These are phyloP conservation scores for Phenoliferia sp. DNA, from an alignment of 1,284 basidiomycete genomes.

Conservation along the genomic window DNA sequence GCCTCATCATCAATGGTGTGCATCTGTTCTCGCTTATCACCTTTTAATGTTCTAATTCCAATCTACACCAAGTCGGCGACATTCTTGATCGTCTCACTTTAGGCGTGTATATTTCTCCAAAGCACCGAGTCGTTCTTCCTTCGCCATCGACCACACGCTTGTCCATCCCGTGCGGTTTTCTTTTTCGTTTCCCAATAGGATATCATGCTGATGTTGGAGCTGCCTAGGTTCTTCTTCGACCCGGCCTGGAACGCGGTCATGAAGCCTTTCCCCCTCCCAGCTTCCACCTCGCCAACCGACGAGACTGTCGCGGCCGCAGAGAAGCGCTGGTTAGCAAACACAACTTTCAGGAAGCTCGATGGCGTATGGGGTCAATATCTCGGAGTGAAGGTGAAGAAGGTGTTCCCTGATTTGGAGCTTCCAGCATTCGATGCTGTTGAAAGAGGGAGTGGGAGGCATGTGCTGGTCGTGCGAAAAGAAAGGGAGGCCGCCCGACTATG, in stretches of 20 bases:
- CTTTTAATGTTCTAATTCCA: neutral
- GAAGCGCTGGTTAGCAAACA: neutral
- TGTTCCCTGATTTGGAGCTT: neutral
- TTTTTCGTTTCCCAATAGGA: no score
- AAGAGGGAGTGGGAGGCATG: neutral
- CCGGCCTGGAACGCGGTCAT: neutral
- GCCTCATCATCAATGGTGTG: neutral
- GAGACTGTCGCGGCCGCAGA: neutral
- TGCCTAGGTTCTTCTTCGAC: slow-evolving; percentile 6
- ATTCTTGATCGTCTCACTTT: neutral
- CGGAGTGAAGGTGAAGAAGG: neutral
- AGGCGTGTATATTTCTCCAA: neutral
- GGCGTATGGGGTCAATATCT: slow-evolving; percentile 1
- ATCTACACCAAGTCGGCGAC: neutral
- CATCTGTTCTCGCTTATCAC: neutral
- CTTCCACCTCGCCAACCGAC: neutral
- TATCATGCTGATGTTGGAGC: no score
- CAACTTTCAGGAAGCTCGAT: neutral
- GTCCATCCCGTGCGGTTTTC: no score
- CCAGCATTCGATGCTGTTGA: neutral
- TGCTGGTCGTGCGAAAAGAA: neutral
- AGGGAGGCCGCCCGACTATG: no score
- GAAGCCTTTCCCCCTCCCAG: neutral
- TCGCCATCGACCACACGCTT: neutral
- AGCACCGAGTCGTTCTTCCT: neutral